Conservation (phyloP, 768 basidiomycete species). For the Boletus tomentosulus region DNA sequence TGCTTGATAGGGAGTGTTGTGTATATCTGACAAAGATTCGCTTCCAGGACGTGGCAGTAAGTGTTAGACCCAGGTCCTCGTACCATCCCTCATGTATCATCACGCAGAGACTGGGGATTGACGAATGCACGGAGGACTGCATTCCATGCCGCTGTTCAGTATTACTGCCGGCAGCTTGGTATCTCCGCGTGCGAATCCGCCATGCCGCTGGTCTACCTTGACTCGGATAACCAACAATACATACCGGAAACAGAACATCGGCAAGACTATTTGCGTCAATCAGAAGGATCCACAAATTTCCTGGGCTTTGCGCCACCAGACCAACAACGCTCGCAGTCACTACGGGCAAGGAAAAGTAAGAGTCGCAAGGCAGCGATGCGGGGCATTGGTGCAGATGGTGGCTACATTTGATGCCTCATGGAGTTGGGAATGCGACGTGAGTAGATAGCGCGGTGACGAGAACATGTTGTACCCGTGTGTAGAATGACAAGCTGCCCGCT, state of each 20-base stretch:
- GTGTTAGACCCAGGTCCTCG: constrained; percentile 3
- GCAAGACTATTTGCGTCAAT: constrained; percentile 6
- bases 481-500: neutral
- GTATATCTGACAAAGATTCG: constrained; percentile 3
- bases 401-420: constrained; percentile 8
- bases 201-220: constrained; percentile 52
- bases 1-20: neutral
- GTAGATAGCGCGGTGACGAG: neutral
- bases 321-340: constrained; percentile 10
- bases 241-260: neutral
- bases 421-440: constrained; percentile 1
- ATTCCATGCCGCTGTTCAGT: constrained; percentile 74
- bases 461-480: constrained; percentile 15
- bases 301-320: constrained; percentile 30
- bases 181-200: constrained; percentile 59
- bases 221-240: constrained; percentile 17
- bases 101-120: constrained; percentile 54
- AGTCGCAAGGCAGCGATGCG: constrained; percentile 33
- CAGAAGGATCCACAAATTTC: constrained; percentile 15
- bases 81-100: constrained; percentile 3
- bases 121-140: constrained; percentile 62
- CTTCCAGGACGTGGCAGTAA: constrained; percentile 35
- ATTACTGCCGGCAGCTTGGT: constrained; percentile 66
- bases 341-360: constrained; percentile 31
- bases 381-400: constrained; percentile 25